phyloP scores from a whole-genome alignment of 2,329 filamentous ascomycete species.

The Neonectria punicea region DNA sequence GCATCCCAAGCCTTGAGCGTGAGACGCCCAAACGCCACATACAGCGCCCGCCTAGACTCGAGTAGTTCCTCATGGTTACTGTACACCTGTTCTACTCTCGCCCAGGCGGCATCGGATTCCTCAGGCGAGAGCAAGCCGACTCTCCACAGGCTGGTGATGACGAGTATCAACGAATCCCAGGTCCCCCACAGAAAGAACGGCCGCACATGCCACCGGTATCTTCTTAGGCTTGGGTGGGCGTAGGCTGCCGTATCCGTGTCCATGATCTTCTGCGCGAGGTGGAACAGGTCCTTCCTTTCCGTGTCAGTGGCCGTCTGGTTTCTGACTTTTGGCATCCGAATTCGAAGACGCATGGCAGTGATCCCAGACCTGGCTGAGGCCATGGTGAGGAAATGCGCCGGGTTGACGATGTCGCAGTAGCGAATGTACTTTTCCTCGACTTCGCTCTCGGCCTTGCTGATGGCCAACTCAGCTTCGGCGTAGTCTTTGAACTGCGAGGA shows the following conservation, averaged over 20 bases:
- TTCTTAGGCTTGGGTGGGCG: constrained; percentile 35
- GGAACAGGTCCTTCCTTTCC: constrained; percentile 40
- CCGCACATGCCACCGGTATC: constrained; percentile 46
- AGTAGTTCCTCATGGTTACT: constrained; percentile 45
- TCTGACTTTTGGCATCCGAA: constrained; percentile 34
- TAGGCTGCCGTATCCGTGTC: constrained; percentile 48
- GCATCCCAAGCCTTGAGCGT: constrained; percentile 49
- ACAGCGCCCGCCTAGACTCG: constrained; percentile 40
- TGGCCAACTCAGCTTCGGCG: constrained; percentile 46
- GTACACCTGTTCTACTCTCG: constrained; percentile 40
- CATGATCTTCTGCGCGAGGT: constrained; percentile 50
- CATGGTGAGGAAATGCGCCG: constrained; percentile 49
- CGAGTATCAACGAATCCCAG: constrained; percentile 48
- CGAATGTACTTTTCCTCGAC: constrained; percentile 55
- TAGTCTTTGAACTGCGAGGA: constrained; percentile 25
- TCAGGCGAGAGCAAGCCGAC: constrained; percentile 30
- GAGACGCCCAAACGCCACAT: constrained; percentile 43
- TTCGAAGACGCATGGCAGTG: constrained; percentile 39
- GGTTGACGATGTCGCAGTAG: constrained; percentile 55
- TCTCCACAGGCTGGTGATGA: constrained; percentile 43
- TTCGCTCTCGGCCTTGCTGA: constrained; percentile 53
- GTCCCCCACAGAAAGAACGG: constrained; percentile 45
- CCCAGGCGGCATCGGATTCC: constrained; percentile 39
- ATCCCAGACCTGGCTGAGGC: constrained; percentile 42
- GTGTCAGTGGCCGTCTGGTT: constrained; percentile 40